Evolutionary conservation across 2,329 filamentous ascomycete species (phyloP).

Genomic region (Dothideomycetes sp.): DNA sequence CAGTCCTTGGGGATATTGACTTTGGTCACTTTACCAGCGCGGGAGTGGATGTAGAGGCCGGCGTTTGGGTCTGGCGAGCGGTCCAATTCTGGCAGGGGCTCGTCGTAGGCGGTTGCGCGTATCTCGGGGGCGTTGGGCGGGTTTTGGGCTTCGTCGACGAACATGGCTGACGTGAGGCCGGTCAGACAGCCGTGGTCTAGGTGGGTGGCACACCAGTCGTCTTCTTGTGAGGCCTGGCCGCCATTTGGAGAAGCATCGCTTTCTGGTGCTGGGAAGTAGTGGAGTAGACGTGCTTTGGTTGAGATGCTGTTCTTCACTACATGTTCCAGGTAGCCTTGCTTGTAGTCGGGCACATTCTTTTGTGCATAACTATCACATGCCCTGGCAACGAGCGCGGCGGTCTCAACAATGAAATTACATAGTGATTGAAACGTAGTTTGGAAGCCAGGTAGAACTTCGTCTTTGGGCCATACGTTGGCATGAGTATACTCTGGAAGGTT

Average conservation of each 20-base stretch:
- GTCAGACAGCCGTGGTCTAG: slow-evolving; percentile 91
- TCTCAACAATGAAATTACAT: slow-evolving; percentile 78
- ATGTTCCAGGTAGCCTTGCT: slow-evolving; percentile 67
- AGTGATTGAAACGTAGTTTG: slow-evolving; percentile 60
- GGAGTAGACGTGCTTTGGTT: slow-evolving; percentile 81
- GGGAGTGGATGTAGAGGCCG: slow-evolving; percentile 88
- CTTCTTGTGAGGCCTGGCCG: too few relatives aligned
- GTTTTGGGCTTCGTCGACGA: slow-evolving; percentile 62
- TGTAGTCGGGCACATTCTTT: slow-evolving; percentile 67
- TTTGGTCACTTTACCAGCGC: slow-evolving; percentile 72
- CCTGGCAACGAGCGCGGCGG: slow-evolving; percentile 76
- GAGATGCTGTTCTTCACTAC: slow-evolving; percentile 78
- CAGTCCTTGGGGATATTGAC: slow-evolving; percentile 85
- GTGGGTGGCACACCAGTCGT: slow-evolving; percentile 91
- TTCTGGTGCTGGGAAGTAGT: slow-evolving; percentile 64
- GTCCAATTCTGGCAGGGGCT: slow-evolving; percentile 57
- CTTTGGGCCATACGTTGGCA: slow-evolving; percentile 77
- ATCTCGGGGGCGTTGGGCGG: slow-evolving; percentile 17
- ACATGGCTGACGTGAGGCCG: slow-evolving; percentile 90
- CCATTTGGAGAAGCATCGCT: too few relatives aligned
- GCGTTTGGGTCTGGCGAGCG: slow-evolving; percentile 71
- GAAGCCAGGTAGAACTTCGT: slow-evolving; percentile 63
- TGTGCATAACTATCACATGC: slow-evolving; percentile 81
- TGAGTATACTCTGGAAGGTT: slow-evolving; percentile 82
- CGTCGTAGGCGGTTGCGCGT: slow-evolving; percentile 10